Percentiles rank a stretch among this genome's conserved stretches.
phyloP scores from a whole-genome alignment of 2,329 filamentous ascomycete genomes.

The Stemphylium lycopersici region DNA sequence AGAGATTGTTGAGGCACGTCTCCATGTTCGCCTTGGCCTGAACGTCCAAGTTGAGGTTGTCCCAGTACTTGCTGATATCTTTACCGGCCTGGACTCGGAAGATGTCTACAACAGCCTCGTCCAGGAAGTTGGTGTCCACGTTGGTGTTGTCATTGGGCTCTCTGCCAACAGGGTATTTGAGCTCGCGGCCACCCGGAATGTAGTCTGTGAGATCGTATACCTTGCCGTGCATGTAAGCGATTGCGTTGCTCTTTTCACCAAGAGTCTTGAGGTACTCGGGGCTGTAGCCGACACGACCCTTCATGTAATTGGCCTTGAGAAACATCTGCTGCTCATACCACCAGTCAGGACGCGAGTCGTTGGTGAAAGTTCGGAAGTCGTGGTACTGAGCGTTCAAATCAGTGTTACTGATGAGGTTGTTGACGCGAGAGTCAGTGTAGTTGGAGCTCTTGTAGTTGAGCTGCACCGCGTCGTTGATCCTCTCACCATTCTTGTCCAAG shows the following conservation, averaged over 20 bases:
- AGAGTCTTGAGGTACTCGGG: slow-evolving; percentile 76
- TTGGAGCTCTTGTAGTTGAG: slow-evolving; percentile 85
- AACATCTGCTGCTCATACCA: slow-evolving; percentile 86
- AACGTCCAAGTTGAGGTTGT: slow-evolving; percentile 66
- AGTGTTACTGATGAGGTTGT: slow-evolving; percentile 66
- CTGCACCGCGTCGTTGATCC: slow-evolving; percentile 72
- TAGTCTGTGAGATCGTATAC: slow-evolving; percentile 94
- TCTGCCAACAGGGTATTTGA: slow-evolving; percentile 62
- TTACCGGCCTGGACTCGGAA: slow-evolving; percentile 77
- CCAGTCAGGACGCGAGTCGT: slow-evolving; percentile 87
- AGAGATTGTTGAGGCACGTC: slow-evolving; percentile 88
- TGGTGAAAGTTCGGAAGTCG: slow-evolving; percentile 86
- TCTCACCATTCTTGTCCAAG: slow-evolving; percentile 71
- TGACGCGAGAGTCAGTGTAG: slow-evolving; percentile 63
- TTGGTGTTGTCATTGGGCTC: slow-evolving; percentile 44
- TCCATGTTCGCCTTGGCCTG: slow-evolving; percentile 71
- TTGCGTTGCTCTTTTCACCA: slow-evolving; percentile 66
- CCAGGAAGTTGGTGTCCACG: slow-evolving; percentile 78
- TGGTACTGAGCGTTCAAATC: slow-evolving; percentile 84
- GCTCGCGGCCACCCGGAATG: slow-evolving; percentile 72
- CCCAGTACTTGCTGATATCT: slow-evolving; percentile 85
- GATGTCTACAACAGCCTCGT: slow-evolving; percentile 71
- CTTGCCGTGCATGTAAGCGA: slow-evolving; percentile 78
- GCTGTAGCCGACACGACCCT: slow-evolving; percentile 86
- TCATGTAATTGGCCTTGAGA: slow-evolving; percentile 79